Conservation (phyloP, 1,284 basidiomycete species). For the Naganishia cerealis region DNA sequence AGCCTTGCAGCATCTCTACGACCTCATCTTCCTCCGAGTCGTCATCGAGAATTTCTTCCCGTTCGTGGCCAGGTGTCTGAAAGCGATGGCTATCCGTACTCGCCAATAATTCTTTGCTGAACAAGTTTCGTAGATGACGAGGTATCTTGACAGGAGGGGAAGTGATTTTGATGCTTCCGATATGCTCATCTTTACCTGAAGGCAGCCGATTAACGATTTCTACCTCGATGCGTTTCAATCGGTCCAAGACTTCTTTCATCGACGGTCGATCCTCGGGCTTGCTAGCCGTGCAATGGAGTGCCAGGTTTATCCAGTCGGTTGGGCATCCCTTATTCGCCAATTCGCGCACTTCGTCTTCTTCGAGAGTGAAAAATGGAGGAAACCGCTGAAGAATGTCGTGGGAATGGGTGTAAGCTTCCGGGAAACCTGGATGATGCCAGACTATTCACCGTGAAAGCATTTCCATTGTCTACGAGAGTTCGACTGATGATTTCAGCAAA, state of each 20-base stretch:
- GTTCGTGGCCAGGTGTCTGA: constrained; percentile 56
- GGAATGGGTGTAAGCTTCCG: not conserved
- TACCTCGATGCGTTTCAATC: constrained; percentile 73
- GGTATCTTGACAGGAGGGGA: constrained; percentile 12
- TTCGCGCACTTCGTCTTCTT: constrained; percentile 69
- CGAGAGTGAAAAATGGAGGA: constrained; percentile 75
- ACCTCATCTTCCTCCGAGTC: constrained; percentile 69
- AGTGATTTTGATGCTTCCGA: constrained; percentile 71
- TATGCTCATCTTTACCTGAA: constrained; percentile 63
- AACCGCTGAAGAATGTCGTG: constrained; percentile 55
- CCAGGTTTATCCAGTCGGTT: constrained; percentile 70
- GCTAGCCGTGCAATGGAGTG: constrained; percentile 73
- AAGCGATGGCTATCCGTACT: constrained; percentile 51
- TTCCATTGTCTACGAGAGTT: constrained; percentile 73
- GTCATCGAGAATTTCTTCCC: constrained; percentile 37
- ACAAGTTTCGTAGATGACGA: constrained; percentile 54
- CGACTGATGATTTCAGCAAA: constrained; percentile 86
- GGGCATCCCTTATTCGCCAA: constrained; percentile 77
- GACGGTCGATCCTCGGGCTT: constrained; percentile 71
- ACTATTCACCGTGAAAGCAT: constrained; percentile 64
- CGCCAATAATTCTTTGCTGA: constrained; percentile 64
- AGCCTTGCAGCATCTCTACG: constrained; percentile 62
- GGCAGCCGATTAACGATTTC: constrained; percentile 69
- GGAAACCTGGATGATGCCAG: constrained; percentile 25
- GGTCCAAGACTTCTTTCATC: constrained; percentile 72